These are phyloP conservation scores for Ogataea methanolica DNA, from an alignment of 805 yeast genomes.

Conservation along the genomic window DNA sequence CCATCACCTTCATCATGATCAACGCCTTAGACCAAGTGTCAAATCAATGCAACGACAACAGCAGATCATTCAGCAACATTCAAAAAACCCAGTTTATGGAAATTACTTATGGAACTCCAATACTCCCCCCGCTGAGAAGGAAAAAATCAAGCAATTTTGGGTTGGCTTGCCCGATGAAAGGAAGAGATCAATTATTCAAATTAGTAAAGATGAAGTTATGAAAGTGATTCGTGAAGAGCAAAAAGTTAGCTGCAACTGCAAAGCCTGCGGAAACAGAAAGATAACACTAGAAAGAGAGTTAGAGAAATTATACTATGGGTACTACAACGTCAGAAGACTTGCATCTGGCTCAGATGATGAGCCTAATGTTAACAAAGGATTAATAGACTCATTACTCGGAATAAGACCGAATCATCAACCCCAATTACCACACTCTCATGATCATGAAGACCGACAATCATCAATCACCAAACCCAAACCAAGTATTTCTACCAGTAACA, in stretches of 20 bases:
- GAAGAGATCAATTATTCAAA: slow-evolving; percentile 55
- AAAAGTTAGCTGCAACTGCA: slow-evolving; percentile 59
- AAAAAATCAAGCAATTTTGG: slow-evolving; percentile 60
- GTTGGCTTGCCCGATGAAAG: slow-evolving; percentile 53
- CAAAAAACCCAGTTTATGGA: slow-evolving; percentile 18
- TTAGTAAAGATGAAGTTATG: slow-evolving; percentile 67
- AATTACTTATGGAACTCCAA: slow-evolving; percentile 28
- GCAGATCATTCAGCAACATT: slow-evolving; percentile 15
- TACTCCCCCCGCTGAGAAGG: slow-evolving; percentile 44
- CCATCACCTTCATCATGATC: slow-evolving; percentile 11
- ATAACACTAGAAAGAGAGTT: slow-evolving; percentile 70
- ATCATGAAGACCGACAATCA: neutral
- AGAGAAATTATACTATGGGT: slow-evolving; percentile 65
- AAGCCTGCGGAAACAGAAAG: slow-evolving; percentile 73
- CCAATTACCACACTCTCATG: neutral
- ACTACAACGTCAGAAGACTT: slow-evolving; percentile 43
- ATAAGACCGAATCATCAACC: slow-evolving; percentile 4
- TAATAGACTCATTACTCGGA: slow-evolving; percentile 25
- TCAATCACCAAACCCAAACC: neutral
- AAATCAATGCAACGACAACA: slow-evolving; percentile 15
- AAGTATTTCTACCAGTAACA: neutral
- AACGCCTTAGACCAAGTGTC: slow-evolving; percentile 1
- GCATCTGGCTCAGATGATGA: slow-evolving; percentile 34
- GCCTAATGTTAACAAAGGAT: slow-evolving; percentile 25
- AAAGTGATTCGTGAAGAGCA: slow-evolving; percentile 59